Base-by-base conservation (phyloP, 2,329 filamentous ascomycete species). In the Trichoderma afroharzianum region DNA sequence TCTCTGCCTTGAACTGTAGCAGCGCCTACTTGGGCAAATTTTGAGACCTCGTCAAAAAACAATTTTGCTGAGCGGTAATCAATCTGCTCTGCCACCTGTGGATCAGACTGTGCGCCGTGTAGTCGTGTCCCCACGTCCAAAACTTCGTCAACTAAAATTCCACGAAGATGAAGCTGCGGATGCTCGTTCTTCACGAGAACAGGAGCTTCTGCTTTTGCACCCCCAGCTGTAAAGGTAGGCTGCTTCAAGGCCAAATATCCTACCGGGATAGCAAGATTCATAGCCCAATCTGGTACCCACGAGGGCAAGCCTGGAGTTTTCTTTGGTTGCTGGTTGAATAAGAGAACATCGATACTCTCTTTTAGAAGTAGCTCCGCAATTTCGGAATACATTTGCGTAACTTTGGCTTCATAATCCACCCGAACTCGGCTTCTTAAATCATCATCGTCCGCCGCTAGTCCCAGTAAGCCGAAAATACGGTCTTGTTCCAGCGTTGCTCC, bases 201-300 rank as follows among this genome's bases (percentile, higher is more conserved):
- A 0, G 43, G 26, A 6, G 24, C 33, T 2, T 47, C 43, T 0
- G 24, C 14, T 30, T 26, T 36, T 1, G 24, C 1, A 1, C 75
- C 78, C 4, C 79, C 79, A 2, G 79, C 78, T 0, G 68, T 58
- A 43, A 77, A 78, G 0, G 70, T 63, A 6, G 79, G 73, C 15
- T 76, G 28, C 53, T 73, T 70, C 50, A 79, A 33, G 1, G 63
- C 68, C 4, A 69, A n/a, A 57, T 80, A 80, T 1, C 76, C 74
- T 6, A 74, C 61, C 1, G 80, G 78, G 7, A 76, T 69, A 4
- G 30, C 53, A 18, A 81, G 72, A n/a, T 74, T 32, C 77, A 77
- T 77, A 1, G 77, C 75, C 79, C 79, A 81, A 71, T 81, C 79
- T 7, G 79, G 79, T 4, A 78, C 78, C 80, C 80, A 81, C 3